These are phyloP conservation scores for Clausena lansium DNA, from an alignment of 345 rosid genomes.

Conservation along the genomic window DNA sequence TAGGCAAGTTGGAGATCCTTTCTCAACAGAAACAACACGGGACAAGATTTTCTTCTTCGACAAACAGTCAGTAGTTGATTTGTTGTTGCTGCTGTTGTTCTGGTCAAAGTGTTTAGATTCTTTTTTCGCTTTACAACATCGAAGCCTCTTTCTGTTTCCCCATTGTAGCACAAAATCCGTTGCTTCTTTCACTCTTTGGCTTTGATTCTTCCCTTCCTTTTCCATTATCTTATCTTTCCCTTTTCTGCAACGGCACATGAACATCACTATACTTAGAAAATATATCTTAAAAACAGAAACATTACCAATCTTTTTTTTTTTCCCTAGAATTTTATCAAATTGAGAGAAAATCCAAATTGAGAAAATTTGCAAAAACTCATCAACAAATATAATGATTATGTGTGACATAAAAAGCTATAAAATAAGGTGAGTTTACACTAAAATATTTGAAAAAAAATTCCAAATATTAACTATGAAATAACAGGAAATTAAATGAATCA, in stretches of 20 bases:
- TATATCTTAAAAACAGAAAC: conserved; percentile 1
- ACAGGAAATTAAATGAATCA: not conserved
- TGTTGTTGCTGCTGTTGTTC: conserved; percentile 28
- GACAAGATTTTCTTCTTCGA: conserved; percentile 57
- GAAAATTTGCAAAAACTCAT: not conserved
- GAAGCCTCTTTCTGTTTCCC: conserved; percentile 85
- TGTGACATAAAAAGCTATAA: not conserved
- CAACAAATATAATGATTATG: conserved; percentile 19
- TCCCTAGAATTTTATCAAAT: not conserved
- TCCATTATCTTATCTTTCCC: conserved; percentile 42
- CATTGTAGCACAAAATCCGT: conserved; percentile 84
- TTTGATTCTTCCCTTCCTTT: conserved; percentile 58
- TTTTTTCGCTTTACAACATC: conserved; percentile 77
- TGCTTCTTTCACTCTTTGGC: conserved; percentile 45
- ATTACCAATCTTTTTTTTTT: not conserved
- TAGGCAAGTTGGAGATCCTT: conserved; percentile 48
- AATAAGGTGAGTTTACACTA: not conserved
- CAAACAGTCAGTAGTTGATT: conserved; percentile 45
- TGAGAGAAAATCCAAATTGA: not conserved
- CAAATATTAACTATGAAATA: not conserved
- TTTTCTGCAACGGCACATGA: conserved; percentile 11
- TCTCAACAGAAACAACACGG: conserved; percentile 41
- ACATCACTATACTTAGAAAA: conserved; percentile 11
- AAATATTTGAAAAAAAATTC: not conserved
- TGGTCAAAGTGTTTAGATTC: conserved; percentile 40